A percentile compares a stretch with the other conserved stretches of the same genome.
phyloP scores from a whole-genome alignment of 164 flowering plant species.

The Warburgia ugandensis region DNA sequence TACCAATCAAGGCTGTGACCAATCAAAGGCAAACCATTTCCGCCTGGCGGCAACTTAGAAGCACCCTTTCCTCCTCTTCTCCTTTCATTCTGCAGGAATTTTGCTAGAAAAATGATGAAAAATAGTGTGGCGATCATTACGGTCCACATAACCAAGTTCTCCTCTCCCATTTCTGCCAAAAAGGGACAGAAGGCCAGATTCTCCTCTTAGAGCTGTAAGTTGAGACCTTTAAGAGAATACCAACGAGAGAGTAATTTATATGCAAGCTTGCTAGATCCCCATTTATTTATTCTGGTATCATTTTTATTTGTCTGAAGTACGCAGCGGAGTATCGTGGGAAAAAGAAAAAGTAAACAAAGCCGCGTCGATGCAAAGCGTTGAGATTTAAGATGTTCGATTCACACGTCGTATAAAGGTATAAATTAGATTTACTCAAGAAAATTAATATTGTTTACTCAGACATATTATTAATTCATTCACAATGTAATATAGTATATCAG shows the following conservation, averaged over 20 bases:
- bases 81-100: constrained; percentile 5
- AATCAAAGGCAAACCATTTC: constrained; percentile 67
- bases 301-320: no score
- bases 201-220: not conserved
- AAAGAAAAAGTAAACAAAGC: no score
- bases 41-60: constrained; percentile 60
- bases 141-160: constrained; percentile 2
- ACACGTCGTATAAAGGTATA: no score
- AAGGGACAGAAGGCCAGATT: constrained; percentile 1
- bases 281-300: no score
- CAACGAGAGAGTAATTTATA: constrained; percentile 2
- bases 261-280: not conserved
- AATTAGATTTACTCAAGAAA: no score
- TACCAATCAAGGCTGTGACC: constrained; percentile 75
- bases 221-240: constrained; percentile 6
- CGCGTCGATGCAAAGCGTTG: no score
- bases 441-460: no score
- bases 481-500: no score
- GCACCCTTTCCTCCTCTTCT: not conserved
- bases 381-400: no score
- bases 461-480: no score
- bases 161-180: constrained; percentile 17
- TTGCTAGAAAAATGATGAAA: constrained; percentile 15
- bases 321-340: no score
- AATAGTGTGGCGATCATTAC: constrained; percentile 9